These are phyloP conservation scores for Dovyalis caffra DNA, from an alignment of 345 rosid species.

Conservation along the genomic window DNA sequence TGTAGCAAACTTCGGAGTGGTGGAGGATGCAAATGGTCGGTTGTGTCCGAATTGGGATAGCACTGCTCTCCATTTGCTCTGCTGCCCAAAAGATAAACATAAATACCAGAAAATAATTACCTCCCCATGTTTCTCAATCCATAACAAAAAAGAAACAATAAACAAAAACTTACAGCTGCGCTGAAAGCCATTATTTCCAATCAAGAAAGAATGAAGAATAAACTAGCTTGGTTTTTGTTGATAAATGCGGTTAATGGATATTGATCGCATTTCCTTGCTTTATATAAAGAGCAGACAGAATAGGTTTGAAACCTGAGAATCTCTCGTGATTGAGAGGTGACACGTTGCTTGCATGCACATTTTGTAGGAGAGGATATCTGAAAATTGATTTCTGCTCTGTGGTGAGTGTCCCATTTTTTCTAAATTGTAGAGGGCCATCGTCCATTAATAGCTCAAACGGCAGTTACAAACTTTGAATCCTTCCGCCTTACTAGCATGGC, in stretches of 20 bases:
- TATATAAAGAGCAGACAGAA: no score
- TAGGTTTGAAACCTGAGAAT: no score
- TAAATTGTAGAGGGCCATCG: no score
- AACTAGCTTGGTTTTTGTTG: no score
- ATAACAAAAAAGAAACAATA: background rate
- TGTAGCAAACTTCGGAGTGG: constrained; percentile 12
- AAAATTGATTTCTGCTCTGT: background rate
- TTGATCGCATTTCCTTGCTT: no score
- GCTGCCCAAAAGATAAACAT: background rate
- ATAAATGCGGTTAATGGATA: no score
- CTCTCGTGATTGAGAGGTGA: no score
- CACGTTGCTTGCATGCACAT: constrained; percentile 21
- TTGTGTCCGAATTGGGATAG: constrained; percentile 8
- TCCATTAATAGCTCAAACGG: no score
- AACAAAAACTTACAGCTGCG: constrained; percentile 18
- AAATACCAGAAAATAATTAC: background rate
- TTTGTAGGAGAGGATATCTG: constrained; percentile 14
- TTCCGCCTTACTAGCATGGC: no score
- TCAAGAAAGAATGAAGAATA: no score
- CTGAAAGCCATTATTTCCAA: constrained; percentile 26
- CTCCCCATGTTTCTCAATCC: background rate
- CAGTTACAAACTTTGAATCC: no score
- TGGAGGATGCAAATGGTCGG: constrained; percentile 23
- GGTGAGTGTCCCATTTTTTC: background rate
- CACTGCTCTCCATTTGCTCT: constrained; percentile 5